phyloP scores from a whole-genome alignment of 441 rosid species.

The Lepidium campestre region DNA sequence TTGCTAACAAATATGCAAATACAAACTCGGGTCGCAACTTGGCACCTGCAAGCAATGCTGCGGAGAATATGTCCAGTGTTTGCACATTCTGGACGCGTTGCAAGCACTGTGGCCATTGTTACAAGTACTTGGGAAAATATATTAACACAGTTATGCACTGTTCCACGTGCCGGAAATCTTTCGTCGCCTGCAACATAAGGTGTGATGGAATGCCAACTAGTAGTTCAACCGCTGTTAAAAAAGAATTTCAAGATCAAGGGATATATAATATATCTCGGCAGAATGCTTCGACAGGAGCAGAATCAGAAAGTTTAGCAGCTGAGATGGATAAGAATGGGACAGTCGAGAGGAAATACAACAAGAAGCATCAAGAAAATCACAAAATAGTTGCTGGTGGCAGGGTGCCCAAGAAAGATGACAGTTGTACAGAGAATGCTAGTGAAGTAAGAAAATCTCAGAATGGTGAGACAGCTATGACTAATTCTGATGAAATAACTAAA shows the following conservation, averaged over 20 bases:
- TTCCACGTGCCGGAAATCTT: constrained; percentile 33
- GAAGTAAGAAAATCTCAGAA: constrained; percentile 9
- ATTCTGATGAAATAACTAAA: constrained; percentile 9
- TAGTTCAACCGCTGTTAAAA: constrained; percentile 30
- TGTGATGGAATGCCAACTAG: constrained; percentile 25
- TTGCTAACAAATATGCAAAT: background rate
- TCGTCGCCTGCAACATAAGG: constrained; percentile 35
- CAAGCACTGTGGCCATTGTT: constrained; percentile 36
- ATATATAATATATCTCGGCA: constrained; percentile 25
- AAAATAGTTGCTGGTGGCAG: background rate
- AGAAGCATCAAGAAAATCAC: background rate
- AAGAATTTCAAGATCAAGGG: constrained; percentile 33
- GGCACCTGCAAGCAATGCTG: constrained; percentile 7
- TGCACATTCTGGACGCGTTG: constrained; percentile 50
- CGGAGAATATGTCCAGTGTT: constrained; percentile 17
- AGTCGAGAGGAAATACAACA: background rate
- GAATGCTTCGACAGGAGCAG: constrained; percentile 29
- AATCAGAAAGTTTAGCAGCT: constrained; percentile 10
- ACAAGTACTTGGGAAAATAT: constrained; percentile 29
- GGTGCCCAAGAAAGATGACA: constrained; percentile 10
- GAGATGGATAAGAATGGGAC: constrained; percentile 15
- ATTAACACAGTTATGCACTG: constrained; percentile 36
- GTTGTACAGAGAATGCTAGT: background rate
- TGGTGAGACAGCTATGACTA: background rate
- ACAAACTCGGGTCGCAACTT: constrained; percentile 21